phyloP scores from a whole-genome alignment of 1,139 yeast genomes.

The Candida glucosophila region DNA sequence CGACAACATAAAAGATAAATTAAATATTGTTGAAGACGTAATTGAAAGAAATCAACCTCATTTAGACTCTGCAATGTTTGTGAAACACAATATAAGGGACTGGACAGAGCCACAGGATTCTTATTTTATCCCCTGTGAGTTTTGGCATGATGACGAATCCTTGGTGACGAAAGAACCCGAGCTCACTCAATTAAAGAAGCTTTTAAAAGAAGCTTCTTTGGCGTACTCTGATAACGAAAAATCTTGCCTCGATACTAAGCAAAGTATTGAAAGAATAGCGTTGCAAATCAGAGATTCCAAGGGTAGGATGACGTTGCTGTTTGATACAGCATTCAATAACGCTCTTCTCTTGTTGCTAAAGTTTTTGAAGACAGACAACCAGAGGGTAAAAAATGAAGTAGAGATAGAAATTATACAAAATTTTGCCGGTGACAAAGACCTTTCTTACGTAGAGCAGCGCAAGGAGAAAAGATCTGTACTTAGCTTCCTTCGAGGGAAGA shows the following conservation, averaged over 20 bases:
- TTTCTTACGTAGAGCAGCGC: constrained; percentile 39
- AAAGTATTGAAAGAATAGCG: constrained; percentile 34
- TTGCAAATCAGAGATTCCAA: constrained; percentile 23
- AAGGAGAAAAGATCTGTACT: constrained; percentile 44
- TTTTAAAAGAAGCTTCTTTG: constrained; percentile 42
- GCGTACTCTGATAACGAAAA: constrained; percentile 37
- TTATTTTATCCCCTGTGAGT: constrained; percentile 76
- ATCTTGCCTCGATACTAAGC: constrained; percentile 39
- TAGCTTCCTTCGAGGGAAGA: constrained; percentile 38
- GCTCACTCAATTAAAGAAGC: constrained; percentile 54
- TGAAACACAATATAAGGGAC: constrained; percentile 66
- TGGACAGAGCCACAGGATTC: constrained; percentile 90
- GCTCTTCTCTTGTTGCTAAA: constrained; percentile 50
- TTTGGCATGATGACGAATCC: constrained; percentile 95
- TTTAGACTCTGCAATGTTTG: constrained; percentile 83
- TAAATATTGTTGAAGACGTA: constrained; percentile 47
- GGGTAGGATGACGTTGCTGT: constrained; percentile 29
- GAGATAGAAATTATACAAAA: constrained; percentile 85
- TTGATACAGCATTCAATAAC: constrained; percentile 47
- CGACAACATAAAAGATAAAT: constrained; percentile 43
- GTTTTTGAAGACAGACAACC: constrained; percentile 67
- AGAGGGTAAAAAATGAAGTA: constrained; percentile 69
- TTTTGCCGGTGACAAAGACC: constrained; percentile 71
- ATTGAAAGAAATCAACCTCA: constrained; percentile 65
- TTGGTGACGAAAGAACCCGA: constrained; percentile 60